Conservation (phyloP, 2,329 filamentous ascomycete species). For the Cadophora sp. region DNA sequence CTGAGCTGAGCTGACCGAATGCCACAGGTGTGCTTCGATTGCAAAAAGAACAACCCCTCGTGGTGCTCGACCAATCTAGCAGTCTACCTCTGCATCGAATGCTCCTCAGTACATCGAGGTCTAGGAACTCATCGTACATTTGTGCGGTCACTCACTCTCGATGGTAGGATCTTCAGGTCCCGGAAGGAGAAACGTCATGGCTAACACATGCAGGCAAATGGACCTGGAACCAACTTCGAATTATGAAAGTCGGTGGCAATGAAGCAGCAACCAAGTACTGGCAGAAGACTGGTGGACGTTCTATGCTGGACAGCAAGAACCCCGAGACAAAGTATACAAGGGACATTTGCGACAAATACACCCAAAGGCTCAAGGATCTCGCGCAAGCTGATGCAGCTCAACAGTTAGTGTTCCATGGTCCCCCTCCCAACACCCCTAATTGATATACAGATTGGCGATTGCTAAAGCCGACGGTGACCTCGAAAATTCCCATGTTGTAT, state of each 20-base stretch:
- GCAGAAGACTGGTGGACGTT: slow-evolving; percentile 92
- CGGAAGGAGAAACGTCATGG: not conserved
- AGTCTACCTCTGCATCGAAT: slow-evolving; percentile 98
- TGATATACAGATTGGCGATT: not conserved
- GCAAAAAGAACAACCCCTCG: slow-evolving; percentile 94
- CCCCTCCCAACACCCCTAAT: not conserved
- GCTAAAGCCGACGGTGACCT: slow-evolving; percentile 53
- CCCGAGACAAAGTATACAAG: slow-evolving; percentile 91
- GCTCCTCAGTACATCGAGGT: slow-evolving; percentile 95
- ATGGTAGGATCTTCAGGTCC: slow-evolving; percentile 69
- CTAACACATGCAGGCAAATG: slow-evolving; percentile 66
- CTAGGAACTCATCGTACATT: slow-evolving; percentile 99
- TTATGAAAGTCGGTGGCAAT: slow-evolving; percentile 99
- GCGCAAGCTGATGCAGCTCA: slow-evolving; percentile 14
- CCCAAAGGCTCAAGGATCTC: not conserved
- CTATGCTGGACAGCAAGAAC: slow-evolving; percentile 94
- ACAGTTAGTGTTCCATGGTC: not conserved
- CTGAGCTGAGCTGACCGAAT: not conserved
- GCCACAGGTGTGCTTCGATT: slow-evolving; percentile 93
- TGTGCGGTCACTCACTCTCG: slow-evolving; percentile 96
- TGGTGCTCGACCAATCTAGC: slow-evolving; percentile 98
- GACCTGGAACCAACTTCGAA: slow-evolving; percentile 98
- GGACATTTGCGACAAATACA: slow-evolving; percentile 53
- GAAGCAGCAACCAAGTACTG: slow-evolving; percentile 99
- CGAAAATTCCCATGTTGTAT: slow-evolving; percentile 78